Conservation (phyloP, 2,329 filamentous ascomycete species). For the Pseudocercospora macadamiae region DNA sequence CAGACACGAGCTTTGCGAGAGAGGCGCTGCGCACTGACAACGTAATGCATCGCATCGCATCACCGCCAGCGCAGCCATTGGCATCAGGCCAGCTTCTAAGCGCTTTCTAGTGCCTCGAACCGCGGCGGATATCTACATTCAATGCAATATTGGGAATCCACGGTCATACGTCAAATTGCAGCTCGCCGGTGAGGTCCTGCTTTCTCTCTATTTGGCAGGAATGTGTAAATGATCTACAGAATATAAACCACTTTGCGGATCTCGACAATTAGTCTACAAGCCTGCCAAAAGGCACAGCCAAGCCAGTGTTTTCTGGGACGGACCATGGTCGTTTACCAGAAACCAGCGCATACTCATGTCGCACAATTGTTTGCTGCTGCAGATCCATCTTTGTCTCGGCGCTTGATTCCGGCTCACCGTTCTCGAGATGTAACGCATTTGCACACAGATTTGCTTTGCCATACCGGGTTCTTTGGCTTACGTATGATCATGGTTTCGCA, state of each 20-base stretch:
- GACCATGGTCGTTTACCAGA: conserved; percentile 19
- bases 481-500: conserved; percentile 2
- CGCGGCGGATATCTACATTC: conserved; percentile 10
- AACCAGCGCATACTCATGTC: conserved; percentile 15
- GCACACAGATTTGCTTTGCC: neutral
- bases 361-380: conserved; percentile 32
- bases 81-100: conserved; percentile 13
- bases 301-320: conserved; percentile 13
- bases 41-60: conserved; percentile 13
- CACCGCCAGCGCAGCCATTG: conserved; percentile 20
- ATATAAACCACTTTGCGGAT: neutral
- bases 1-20: conserved; percentile 13
- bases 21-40: conserved; percentile 16
- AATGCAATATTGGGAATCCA: conserved; percentile 6
- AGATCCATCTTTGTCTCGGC: conserved; percentile 20
- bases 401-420: conserved; percentile 11
- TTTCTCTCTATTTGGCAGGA: neutral
- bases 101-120: conserved; percentile 18
- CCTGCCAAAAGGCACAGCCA: conserved; percentile 12
- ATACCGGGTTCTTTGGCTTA: conserved; percentile 4
- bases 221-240: too few relatives aligned
- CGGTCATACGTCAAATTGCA: conserved; percentile 18
- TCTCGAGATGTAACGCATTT: conserved; percentile 5
- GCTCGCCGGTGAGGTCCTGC: conserved; percentile 4
- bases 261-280: neutral